Evolutionary conservation across 2,329 filamentous ascomycete species (phyloP).

Genomic region (Escovopsis weberi): DNA sequence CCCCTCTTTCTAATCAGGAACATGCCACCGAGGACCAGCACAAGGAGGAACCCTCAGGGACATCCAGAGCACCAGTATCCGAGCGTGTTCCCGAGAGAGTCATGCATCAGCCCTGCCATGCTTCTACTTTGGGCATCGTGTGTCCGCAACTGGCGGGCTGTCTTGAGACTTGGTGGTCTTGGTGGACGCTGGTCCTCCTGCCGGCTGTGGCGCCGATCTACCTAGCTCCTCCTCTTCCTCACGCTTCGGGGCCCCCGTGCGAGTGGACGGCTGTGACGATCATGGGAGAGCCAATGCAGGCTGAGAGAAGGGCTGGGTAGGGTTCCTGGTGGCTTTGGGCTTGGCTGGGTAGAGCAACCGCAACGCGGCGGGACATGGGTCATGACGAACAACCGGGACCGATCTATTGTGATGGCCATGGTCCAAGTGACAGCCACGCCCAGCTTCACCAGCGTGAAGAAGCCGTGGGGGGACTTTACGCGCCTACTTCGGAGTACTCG

Average conservation of each 20-base stretch:
- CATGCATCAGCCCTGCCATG: conserved; percentile 3
- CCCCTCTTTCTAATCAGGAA: too few relatives aligned
- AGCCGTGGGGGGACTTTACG: too few relatives aligned
- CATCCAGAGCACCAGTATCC: too few relatives aligned
- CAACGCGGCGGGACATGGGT: too few relatives aligned
- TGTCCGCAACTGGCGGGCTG: conserved; percentile 2
- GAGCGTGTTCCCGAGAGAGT: background rate
- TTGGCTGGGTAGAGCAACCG: too few relatives aligned
- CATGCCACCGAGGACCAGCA: too few relatives aligned
- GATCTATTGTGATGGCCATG: too few relatives aligned
- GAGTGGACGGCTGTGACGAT: background rate
- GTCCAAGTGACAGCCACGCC: too few relatives aligned
- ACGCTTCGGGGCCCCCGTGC: background rate
- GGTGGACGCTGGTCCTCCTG: background rate
- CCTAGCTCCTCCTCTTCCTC: background rate
- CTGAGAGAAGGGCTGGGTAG: background rate
- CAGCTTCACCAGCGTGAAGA: too few relatives aligned
- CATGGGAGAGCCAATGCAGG: background rate
- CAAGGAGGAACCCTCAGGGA: too few relatives aligned
- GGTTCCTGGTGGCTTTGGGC: background rate
- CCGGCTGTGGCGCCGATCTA: background rate
- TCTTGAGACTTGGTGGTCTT: background rate
- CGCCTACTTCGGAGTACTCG: too few relatives aligned
- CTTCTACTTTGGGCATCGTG: conserved; percentile 3
- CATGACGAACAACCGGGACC: too few relatives aligned